Conservation (phyloP, 2,329 filamentous ascomycete species). For the Ascocoryne sarcoides region DNA sequence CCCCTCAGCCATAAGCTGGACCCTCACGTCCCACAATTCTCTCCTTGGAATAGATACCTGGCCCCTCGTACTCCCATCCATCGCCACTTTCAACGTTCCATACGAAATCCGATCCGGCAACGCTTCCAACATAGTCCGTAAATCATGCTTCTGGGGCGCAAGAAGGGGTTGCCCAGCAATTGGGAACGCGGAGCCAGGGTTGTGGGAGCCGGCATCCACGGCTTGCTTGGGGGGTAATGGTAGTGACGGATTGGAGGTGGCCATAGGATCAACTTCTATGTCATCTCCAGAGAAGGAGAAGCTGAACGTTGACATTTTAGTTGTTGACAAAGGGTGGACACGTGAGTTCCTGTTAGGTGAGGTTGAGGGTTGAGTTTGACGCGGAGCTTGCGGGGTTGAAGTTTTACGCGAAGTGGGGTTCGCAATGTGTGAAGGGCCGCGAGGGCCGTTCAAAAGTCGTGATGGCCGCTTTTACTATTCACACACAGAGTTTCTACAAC, state of each 20-base stretch:
- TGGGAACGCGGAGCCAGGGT: constrained; percentile 42
- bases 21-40: constrained; percentile 72
- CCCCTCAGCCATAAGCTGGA: constrained; percentile 72
- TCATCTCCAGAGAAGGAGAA: constrained; percentile 57
- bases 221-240: constrained; percentile 14
- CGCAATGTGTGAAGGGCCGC: no score
- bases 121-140: constrained; percentile 42
- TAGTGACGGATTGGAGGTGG: constrained; percentile 3
- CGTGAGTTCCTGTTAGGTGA: no score
- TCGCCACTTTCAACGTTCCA: constrained; percentile 48
- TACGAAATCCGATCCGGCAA: constrained; percentile 71
- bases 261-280: constrained; percentile 41
- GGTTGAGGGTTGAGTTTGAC: no score
- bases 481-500: no score
- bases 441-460: no score
- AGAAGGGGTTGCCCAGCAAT: constrained; percentile 53
- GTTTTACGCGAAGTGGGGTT: no score
- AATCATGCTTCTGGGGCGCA: constrained; percentile 41
- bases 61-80: constrained; percentile 43
- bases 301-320: constrained; percentile 26
- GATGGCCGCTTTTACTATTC: no score
- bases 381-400: no score
- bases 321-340: neutral
- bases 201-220: constrained; percentile 27
- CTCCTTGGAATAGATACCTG: constrained; percentile 54